Base-by-base conservation (phyloP, 306 rosid genomes). In the Elaeagnus macrophylla region DNA sequence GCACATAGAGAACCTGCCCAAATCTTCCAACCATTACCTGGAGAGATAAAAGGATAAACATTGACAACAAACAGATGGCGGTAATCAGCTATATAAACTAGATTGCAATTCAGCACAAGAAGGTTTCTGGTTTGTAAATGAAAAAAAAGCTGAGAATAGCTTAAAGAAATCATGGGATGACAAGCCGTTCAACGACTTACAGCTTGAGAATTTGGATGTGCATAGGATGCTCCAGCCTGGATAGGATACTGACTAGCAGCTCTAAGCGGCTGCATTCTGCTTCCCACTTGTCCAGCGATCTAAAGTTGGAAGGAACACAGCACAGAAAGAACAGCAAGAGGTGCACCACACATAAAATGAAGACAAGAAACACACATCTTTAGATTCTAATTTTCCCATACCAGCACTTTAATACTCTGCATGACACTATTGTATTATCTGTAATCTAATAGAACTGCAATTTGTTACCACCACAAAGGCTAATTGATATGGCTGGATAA, bases 21-120 rank as follows among this genome's bases (percentile, higher is more conserved):
- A 84, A 67, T 52, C 88, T 85, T 70, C 97, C 94, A 64, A 75
- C 81, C 94, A 79, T 76, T 64, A 77, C 94, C 97, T 89, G 80
- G 71, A 76, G 51, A 66, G 48, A 25, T 25, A 25, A 48, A 73
- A 65, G 50, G 64, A 37, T 44, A 59, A 64, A 53, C 39, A 39
- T 16, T 50, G 39, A 43, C 18, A 36, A 42, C 19, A 46, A 5
- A 47, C 53, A 45, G 3, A 46, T 15, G 47, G 46, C 37, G 39
- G 50, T 59, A 57, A 48, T 60, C 20, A 74, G 39, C n/a, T 57
- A 44, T 35, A 48, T 36, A 25, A 25, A 25, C 11, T 7, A 15
- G 46, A 59, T 59, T 3, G 16, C 48, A 12, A 12, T 11, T 54
- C 35, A 10, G 14, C 11, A 8, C 12, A 10, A 7, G 7, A 3